These are phyloP conservation scores for Amanita jacksonii DNA, from an alignment of 768 basidiomycete genomes.

Conservation along the genomic window DNA sequence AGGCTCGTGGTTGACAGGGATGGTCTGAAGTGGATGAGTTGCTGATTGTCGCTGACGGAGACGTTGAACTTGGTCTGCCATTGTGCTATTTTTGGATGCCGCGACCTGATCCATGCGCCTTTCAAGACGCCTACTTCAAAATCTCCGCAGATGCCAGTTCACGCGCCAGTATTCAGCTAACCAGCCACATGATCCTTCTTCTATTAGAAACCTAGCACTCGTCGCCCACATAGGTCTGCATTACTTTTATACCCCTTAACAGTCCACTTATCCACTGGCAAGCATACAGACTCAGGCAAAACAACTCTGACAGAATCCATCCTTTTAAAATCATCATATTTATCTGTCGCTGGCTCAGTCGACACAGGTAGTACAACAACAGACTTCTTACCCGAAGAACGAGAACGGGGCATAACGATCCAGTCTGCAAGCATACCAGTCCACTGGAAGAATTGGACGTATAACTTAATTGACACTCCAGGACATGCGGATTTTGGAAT, in stretches of 20 bases:
- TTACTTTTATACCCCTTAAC: too few species aligned
- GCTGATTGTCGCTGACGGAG: constrained; percentile 29
- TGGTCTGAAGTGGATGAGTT: constrained; percentile 41
- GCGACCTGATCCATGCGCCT: constrained; percentile 7
- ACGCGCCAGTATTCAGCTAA: constrained; percentile 21
- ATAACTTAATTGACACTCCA: constrained; percentile 86
- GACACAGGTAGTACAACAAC: constrained; percentile 88
- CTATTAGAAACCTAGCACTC: constrained; percentile 69
- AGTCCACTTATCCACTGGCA: constrained; percentile 6
- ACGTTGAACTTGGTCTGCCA: neutral
- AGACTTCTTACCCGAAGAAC: constrained; percentile 82
- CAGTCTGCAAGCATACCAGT: constrained; percentile 90
- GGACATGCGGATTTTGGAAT: constrained; percentile 96
- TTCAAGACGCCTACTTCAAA: constrained; percentile 4
- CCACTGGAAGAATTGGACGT: constrained; percentile 74
- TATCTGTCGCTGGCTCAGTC: constrained; percentile 69
- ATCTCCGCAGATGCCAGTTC: neutral
- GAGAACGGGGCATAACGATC: constrained; percentile 87
- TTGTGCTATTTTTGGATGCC: constrained; percentile 11
- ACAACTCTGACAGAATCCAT: constrained; percentile 87
- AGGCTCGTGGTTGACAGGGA: constrained; percentile 32
- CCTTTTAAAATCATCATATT: constrained; percentile 62
- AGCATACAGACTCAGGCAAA: constrained; percentile 68
- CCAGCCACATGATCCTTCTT: constrained; percentile 28
- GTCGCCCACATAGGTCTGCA: constrained; percentile 80